A percentile compares a stretch with the other conserved stretches of the same genome.
These are phyloP conservation scores for Phaeoacremonium minimum DNA, from an alignment of 2,329 filamentous ascomycete species.

Conservation along the genomic window DNA sequence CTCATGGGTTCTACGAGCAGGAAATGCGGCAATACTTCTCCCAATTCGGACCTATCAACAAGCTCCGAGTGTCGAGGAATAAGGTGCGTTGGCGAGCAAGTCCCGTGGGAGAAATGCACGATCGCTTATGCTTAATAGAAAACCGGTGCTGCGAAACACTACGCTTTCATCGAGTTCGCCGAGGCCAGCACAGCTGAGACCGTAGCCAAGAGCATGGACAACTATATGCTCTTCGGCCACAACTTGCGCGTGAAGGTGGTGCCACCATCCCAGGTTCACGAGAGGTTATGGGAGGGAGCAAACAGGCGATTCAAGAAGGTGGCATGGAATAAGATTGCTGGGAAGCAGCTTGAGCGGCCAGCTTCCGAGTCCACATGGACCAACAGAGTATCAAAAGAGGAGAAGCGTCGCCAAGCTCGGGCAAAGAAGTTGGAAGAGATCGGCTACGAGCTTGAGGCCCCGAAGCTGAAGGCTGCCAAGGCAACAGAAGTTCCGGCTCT, in stretches of 20 bases:
- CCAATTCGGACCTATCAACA: slow-evolving; percentile 82
- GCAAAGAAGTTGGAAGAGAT: slow-evolving; percentile 72
- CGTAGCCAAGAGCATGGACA: slow-evolving; percentile 94
- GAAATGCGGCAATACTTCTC: slow-evolving; percentile 92
- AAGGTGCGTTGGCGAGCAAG: no score
- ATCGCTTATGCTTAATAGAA: no score
- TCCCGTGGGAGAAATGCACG: no score
- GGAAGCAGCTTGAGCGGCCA: slow-evolving; percentile 68
- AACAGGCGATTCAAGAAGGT: slow-evolving; percentile 86
- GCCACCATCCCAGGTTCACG: slow-evolving; percentile 71
- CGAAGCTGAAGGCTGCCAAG: slow-evolving; percentile 52
- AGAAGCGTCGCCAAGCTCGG: slow-evolving; percentile 63
- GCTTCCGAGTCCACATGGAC: slow-evolving; percentile 74
- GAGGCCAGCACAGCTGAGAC: slow-evolving; percentile 78
- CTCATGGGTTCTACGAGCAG: slow-evolving; percentile 84
- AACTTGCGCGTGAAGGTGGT: slow-evolving; percentile 84
- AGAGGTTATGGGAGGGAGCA: slow-evolving; percentile 82
- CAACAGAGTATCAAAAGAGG: slow-evolving; percentile 68
- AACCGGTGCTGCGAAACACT: slow-evolving; percentile 89
- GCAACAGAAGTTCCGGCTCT: slow-evolving; percentile 29
- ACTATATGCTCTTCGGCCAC: slow-evolving; percentile 92
- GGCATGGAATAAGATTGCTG: slow-evolving; percentile 83
- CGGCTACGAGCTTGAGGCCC: slow-evolving; percentile 79
- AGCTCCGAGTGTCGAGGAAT: slow-evolving; percentile 82
- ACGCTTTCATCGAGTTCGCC: slow-evolving; percentile 87